These are phyloP conservation scores for Teunomyces gatunensis DNA, from an alignment of 805 yeast genomes.

Conservation along the genomic window DNA sequence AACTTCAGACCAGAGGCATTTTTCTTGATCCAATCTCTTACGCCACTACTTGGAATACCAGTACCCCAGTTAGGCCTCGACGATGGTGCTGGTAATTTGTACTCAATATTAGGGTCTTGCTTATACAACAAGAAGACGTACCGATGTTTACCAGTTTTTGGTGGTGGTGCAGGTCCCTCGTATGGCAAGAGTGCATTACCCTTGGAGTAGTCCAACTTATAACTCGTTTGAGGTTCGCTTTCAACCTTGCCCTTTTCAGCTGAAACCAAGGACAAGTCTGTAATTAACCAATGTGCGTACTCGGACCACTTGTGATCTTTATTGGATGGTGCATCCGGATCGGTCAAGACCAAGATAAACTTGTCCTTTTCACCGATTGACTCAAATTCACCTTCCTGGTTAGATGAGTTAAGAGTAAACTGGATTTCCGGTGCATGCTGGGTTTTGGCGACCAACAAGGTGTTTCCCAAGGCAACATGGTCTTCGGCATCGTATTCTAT, in stretches of 20 bases:
- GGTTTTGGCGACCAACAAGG: conserved; percentile 60
- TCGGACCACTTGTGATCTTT: conserved; percentile 87
- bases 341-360: conserved; percentile 79
- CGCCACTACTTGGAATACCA: conserved; percentile 77
- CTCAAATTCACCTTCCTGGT: conserved; percentile 41
- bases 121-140: conserved; percentile 76
- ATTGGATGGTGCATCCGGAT: conserved; percentile 91
- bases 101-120: conserved; percentile 49
- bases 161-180: conserved; percentile 89
- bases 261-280: conserved; percentile 47
- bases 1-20: conserved; percentile 55
- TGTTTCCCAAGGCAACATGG: conserved; percentile 80
- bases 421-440: conserved; percentile 66
- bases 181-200: conserved; percentile 53
- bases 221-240: conserved; percentile 26
- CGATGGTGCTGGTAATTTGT: conserved; percentile 37
- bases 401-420: conserved; percentile 55
- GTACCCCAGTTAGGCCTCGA: conserved; percentile 84
- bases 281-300: conserved; percentile 69
- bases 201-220: conserved; percentile 30
- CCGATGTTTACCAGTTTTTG: conserved; percentile 81
- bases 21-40: conserved; percentile 66
- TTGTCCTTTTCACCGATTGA: conserved; percentile 42
- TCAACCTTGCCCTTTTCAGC: conserved; percentile 29
- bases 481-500: conserved; percentile 54